Conservation (phyloP, 805 yeast genomes). For the Pichia kluyveri region DNA sequence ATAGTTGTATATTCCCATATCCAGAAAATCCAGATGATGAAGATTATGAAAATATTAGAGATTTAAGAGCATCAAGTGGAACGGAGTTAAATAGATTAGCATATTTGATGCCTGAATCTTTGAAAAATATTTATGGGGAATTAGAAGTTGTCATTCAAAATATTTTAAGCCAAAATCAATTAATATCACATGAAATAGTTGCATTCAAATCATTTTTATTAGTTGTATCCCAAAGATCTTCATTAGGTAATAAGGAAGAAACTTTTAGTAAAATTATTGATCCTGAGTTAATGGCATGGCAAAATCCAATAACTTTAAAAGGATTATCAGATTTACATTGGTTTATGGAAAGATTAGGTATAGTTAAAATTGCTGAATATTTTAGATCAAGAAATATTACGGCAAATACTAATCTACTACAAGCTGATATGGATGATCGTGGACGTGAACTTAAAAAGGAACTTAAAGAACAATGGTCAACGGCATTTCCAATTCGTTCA, state of each 20-base stretch:
- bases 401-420: constrained; percentile 63
- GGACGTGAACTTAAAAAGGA: constrained; percentile 71
- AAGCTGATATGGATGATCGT: constrained; percentile 81
- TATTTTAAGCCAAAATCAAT: constrained; percentile 51
- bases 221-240: constrained; percentile 84
- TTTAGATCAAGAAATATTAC: constrained; percentile 76
- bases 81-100: constrained; percentile 92
- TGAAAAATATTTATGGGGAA: constrained; percentile 72
- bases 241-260: constrained; percentile 58
- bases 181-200: constrained; percentile 86
- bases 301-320: constrained; percentile 81
- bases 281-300: constrained; percentile 89
- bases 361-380: constrained; percentile 86
- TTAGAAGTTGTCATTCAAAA: constrained; percentile 72
- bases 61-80: constrained; percentile 85
- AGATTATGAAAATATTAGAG: constrained; percentile 71
- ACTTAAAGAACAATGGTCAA: constrained; percentile 85
- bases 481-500: constrained; percentile 90
- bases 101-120: constrained; percentile 85
- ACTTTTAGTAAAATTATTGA: constrained; percentile 84
- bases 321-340: constrained; percentile 86
- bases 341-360: constrained; percentile 97
- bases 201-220: constrained; percentile 87
- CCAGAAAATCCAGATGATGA: constrained; percentile 55
- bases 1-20: constrained; percentile 76